phyloP scores from a whole-genome alignment of 257 asterid genomes.

The Solanum etuberosum region DNA sequence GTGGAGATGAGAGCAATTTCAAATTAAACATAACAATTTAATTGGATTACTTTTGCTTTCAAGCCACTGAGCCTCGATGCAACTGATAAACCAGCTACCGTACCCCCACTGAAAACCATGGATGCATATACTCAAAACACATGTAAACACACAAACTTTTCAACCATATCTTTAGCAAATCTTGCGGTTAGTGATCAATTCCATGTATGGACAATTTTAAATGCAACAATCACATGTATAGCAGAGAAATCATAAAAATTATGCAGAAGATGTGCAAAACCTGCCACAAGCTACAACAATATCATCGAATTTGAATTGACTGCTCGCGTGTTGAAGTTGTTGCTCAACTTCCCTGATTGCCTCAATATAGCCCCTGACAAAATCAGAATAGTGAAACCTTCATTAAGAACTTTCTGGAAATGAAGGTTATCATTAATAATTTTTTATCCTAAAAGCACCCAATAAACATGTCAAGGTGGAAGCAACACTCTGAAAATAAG shows the following conservation, averaged over 20 bases:
- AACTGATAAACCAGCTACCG: constrained; percentile 76
- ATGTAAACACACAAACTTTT: background rate
- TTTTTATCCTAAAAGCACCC: background rate
- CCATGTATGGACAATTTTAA: background rate
- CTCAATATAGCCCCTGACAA: constrained; percentile 86
- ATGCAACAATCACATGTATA: background rate
- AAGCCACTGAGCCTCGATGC: constrained; percentile 65
- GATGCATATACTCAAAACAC: background rate
- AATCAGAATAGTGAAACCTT: background rate
- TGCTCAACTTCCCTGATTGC: constrained; percentile 79
- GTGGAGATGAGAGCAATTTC: background rate
- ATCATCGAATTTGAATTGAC: constrained; percentile 44
- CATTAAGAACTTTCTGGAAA: too few relatives aligned
- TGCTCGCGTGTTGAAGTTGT: constrained; percentile 31
- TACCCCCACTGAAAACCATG: constrained; percentile 70
- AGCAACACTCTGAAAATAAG: background rate
- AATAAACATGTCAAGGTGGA: background rate
- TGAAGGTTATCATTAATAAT: background rate
- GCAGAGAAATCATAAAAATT: background rate
- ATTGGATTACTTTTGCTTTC: constrained; percentile 46
- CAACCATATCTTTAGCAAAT: background rate
- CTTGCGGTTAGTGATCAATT: background rate
- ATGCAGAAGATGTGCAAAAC: constrained; percentile 16
- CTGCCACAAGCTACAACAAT: constrained; percentile 92
- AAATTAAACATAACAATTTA: background rate